Evolutionary conservation across 2,329 filamentous ascomycete genomes (phyloP).

Genomic region (Alternaria arbusti): DNA sequence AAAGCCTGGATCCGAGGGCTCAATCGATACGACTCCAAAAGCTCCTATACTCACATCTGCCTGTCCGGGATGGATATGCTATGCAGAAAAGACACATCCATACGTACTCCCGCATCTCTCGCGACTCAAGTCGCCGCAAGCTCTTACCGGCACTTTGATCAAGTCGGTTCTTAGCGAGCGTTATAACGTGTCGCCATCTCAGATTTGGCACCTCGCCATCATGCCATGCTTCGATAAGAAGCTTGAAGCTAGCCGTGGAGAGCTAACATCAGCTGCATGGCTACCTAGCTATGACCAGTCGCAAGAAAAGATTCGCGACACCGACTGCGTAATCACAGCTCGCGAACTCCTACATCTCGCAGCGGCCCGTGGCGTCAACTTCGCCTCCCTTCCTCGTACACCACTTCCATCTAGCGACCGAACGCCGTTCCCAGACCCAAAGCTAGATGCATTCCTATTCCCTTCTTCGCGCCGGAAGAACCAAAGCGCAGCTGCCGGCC

Average conservation of each 20-base stretch:
- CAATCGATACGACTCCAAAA: slow-evolving; percentile 56
- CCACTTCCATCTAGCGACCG: slow-evolving; percentile 56
- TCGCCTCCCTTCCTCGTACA: slow-evolving; percentile 72
- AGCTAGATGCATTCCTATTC: slow-evolving; percentile 76
- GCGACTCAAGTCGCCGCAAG: slow-evolving; percentile 90
- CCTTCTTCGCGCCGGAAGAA: slow-evolving; percentile 51
- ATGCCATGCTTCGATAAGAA: slow-evolving; percentile 99
- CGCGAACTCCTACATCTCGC: slow-evolving; percentile 92
- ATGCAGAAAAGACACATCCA: slow-evolving; percentile 97
- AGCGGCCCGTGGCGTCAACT: slow-evolving; percentile 76
- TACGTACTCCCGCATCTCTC: slow-evolving; percentile 91
- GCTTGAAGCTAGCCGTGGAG: slow-evolving; percentile 89
- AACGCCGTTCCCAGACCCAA: slow-evolving; percentile 74
- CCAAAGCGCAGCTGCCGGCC: slow-evolving; percentile 66
- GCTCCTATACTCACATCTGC: slow-evolving; percentile 81
- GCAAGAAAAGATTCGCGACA: slow-evolving; percentile 70
- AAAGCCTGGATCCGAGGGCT: slow-evolving; percentile 38
- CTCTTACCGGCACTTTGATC: slow-evolving; percentile 84
- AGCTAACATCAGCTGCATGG: slow-evolving; percentile 86
- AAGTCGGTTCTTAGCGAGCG: slow-evolving; percentile 82
- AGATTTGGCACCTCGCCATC: slow-evolving; percentile 92
- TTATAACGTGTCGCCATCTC: slow-evolving; percentile 74
- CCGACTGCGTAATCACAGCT: slow-evolving; percentile 97
- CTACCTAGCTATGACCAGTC: slow-evolving; percentile 31
- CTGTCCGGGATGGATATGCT: slow-evolving; percentile 98